Conservation (phyloP, 1,139 yeast genomes). For the Yamadazyma triangularis region DNA sequence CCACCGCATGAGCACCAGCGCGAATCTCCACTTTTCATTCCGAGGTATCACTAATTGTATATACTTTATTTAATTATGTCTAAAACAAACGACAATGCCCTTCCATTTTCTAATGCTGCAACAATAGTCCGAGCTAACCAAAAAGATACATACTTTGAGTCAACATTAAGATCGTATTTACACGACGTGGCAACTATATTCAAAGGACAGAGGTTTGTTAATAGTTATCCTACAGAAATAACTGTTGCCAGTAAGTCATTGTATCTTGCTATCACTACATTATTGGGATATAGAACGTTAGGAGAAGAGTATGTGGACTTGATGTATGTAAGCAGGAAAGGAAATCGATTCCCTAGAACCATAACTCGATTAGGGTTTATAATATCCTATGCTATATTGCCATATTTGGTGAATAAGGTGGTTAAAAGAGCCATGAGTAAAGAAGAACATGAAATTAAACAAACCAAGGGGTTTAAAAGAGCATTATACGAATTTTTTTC, state of each 20-base stretch:
- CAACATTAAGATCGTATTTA: slow-evolving; percentile 49
- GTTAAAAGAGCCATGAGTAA: slow-evolving; percentile 22
- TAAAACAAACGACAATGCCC: slow-evolving; percentile 22
- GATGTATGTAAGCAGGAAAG: slow-evolving; percentile 56
- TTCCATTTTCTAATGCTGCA: slow-evolving; percentile 48
- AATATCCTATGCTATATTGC: slow-evolving; percentile 51
- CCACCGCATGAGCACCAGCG: too few relatives aligned
- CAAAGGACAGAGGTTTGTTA: slow-evolving; percentile 67
- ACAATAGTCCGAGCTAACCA: slow-evolving; percentile 75
- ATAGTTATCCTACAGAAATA: slow-evolving; percentile 61
- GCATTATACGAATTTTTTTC: slow-evolving; percentile 19
- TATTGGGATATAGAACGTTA: slow-evolving; percentile 71
- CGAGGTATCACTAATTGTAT: too few relatives aligned
- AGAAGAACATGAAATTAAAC: slow-evolving; percentile 13
- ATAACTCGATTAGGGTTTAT: slow-evolving; percentile 51
- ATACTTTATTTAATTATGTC: slow-evolving; percentile 15
- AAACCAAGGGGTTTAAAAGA: slow-evolving; percentile 5
- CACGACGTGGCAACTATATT: slow-evolving; percentile 51
- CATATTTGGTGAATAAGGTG: slow-evolving; percentile 42
- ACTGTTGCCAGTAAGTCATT: slow-evolving; percentile 52
- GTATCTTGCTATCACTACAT: slow-evolving; percentile 69
- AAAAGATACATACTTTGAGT: slow-evolving; percentile 73
- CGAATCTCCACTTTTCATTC: too few relatives aligned
- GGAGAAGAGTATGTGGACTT: slow-evolving; percentile 95
- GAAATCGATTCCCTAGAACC: slow-evolving; percentile 43